Conservation (phyloP, 73 alveolate species). For the Tetrahymena elliotti region DNA sequence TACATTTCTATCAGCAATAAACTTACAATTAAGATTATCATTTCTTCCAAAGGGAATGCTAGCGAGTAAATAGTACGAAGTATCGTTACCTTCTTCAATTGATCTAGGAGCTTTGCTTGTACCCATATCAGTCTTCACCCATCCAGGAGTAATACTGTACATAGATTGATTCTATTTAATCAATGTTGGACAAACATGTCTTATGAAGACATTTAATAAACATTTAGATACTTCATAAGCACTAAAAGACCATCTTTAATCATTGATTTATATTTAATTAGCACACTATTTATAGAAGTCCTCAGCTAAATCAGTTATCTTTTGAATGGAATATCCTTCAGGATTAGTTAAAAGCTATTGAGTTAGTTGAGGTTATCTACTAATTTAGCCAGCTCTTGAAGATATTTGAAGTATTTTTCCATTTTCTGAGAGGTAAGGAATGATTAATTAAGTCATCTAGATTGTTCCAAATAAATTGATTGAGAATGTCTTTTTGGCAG, state of each 20-base stretch:
- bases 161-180: background rate
- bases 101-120: slow-evolving; percentile 39
- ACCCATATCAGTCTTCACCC: slow-evolving; percentile 49
- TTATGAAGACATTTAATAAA: slow-evolving; percentile 36
- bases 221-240: slow-evolving; percentile 38
- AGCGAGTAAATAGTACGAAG: slow-evolving; percentile 5
- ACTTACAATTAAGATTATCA: slow-evolving; percentile 2
- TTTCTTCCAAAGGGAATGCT: slow-evolving; percentile 16
- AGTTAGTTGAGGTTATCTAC: background rate
- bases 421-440: slow-evolving; percentile 27
- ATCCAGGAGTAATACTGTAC: slow-evolving; percentile 41
- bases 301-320: slow-evolving; percentile 14
- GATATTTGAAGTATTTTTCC: slow-evolving; percentile 41
- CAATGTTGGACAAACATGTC: slow-evolving; percentile 3
- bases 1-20: background rate
- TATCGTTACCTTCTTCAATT: slow-evolving; percentile 37
- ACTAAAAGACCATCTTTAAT: slow-evolving; percentile 3
- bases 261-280: background rate
- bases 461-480: slow-evolving; percentile 46
- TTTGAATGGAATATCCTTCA: background rate
- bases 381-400: slow-evolving; percentile 32
- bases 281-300: slow-evolving; percentile 9
- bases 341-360: background rate
- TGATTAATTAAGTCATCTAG: slow-evolving; percentile 22
- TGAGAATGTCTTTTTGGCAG: slow-evolving; percentile 23